phyloP scores from a whole-genome alignment of 257 asterid genomes.

The Fraxinus americana region DNA sequence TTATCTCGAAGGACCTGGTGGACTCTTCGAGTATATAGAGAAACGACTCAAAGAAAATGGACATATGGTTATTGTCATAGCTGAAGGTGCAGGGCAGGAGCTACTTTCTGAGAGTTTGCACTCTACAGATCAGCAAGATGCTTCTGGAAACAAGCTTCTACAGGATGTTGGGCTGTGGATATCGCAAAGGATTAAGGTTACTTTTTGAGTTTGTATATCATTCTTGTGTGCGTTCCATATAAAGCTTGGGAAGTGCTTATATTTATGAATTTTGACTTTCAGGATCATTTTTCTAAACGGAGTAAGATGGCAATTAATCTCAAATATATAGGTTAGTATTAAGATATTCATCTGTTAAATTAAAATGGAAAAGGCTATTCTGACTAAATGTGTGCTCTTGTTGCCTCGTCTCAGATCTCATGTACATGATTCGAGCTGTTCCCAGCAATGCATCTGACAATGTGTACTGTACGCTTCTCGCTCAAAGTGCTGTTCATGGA shows the following conservation, averaged over 20 bases:
- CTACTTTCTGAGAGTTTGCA: slow-evolving; percentile 60
- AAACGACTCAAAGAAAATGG: slow-evolving; percentile 73
- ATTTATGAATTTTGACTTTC: slow-evolving; percentile 24
- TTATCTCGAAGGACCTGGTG: slow-evolving; percentile 79
- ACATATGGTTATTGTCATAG: slow-evolving; percentile 92
- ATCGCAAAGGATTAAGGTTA: slow-evolving; percentile 78
- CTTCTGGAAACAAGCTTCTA: slow-evolving; percentile 83
- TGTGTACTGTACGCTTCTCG: slow-evolving; percentile 91
- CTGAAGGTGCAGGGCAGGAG: slow-evolving; percentile 98
- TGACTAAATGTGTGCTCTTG: background rate
- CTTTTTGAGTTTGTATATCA: background rate
- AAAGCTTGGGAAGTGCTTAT: background rate
- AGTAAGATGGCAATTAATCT: slow-evolving; percentile 67
- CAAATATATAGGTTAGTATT: slow-evolving; percentile 75
- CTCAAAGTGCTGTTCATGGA: slow-evolving; percentile 93
- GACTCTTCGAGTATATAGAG: slow-evolving; percentile 78
- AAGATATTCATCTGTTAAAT: background rate
- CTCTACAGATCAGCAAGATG: slow-evolving; percentile 51
- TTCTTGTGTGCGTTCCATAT: background rate
- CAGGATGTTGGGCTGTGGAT: slow-evolving; percentile 91
- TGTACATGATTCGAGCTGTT: slow-evolving; percentile 90
- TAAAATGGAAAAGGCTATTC: background rate
- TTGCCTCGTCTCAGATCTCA: slow-evolving; percentile 61
- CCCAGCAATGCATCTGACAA: slow-evolving; percentile 90
- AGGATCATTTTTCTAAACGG: slow-evolving; percentile 70